Base-by-base conservation (phyloP, 345 rosid species). In the Camelina laxa region DNA sequence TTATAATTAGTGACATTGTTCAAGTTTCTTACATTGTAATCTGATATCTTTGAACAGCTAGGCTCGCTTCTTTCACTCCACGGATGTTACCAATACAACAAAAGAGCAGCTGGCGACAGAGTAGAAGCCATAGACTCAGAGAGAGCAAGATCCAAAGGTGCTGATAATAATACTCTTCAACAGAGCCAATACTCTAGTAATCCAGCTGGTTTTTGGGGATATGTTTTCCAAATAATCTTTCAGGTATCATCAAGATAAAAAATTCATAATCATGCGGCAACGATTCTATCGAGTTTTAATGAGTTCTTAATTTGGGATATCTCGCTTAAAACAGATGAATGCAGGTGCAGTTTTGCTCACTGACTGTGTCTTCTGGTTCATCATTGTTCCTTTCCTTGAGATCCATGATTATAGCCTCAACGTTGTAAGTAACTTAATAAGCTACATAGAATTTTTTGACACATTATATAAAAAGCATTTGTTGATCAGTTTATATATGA, bases 301-400 rank as follows among this genome's bases (percentile, higher is more conserved):
- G 80, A 56, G 16, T 59, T 71, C 8, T 51, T 61, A 58, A 76
- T 67, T 66, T 24, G 27, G 27, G n/a, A 31, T 36, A 16, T 60
- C 7, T 60, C 5, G 53, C 45, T 55, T 56, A 38, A 50, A 74
- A 66, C 88, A 96, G 99, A 88, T 92, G 84, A 92, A 84, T 85
- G 99, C 98, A 17, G 98, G 99, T n/a, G 96, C 98, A 33, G 99
- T 96, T 66, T 58, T 96, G 87, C 89, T 96, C 48, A 96, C 99
- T 6, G 99, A 96, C 74, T 87, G 84, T 70, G 91, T 92, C 70
- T 96, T 96, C 69, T 96, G 99, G 98, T 83, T 96, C 85, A 81
- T 92, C 74, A 79, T 96, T 51, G 94, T 89, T 49, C 99, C 99
- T 12, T 90, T 92, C 78, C 97, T 92, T 57, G 88, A 87, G 69